phyloP scores from a whole-genome alignment of 108 stramenopile genomes.

The Phaeodactylum tricornutum region DNA sequence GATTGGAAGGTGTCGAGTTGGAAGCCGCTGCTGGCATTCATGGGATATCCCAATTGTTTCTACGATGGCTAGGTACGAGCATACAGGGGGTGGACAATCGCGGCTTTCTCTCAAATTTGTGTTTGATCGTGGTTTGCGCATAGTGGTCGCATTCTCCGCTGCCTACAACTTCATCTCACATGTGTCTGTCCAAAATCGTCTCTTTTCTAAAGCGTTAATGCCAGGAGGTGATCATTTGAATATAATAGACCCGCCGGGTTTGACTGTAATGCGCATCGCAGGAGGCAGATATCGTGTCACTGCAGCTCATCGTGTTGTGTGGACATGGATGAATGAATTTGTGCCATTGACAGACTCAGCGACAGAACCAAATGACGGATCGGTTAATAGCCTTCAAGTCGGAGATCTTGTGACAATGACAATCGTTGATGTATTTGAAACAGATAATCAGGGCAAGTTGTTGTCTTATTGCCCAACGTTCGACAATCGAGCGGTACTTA shows the following conservation, averaged over 20 bases:
- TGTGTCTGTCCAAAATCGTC: background rate
- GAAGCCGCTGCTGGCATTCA: slow-evolving; percentile 79
- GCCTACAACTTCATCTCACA: background rate
- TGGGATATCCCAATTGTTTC: slow-evolving; percentile 64
- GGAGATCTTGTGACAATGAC: slow-evolving; percentile 82
- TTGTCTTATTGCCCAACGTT: slow-evolving; percentile 84
- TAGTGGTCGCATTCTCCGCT: background rate
- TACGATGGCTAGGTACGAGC: slow-evolving; percentile 71
- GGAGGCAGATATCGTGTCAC: slow-evolving; percentile 83
- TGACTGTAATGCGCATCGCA: slow-evolving; percentile 84
- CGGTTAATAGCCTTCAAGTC: slow-evolving; percentile 36
- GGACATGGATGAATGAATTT: slow-evolving; percentile 91
- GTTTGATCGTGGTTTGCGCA: background rate
- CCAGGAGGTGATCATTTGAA: slow-evolving; percentile 85
- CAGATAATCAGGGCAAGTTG: slow-evolving; percentile 69
- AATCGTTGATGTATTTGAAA: slow-evolving; percentile 87
- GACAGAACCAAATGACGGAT: background rate
- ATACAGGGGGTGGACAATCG: too few relatives aligned
- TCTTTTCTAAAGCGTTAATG: slow-evolving; percentile 79
- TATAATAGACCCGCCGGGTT: slow-evolving; percentile 75
- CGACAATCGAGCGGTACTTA: slow-evolving; percentile 70
- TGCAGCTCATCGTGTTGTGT: slow-evolving; percentile 79
- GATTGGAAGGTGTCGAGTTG: slow-evolving; percentile 72
- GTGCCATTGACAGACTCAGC: slow-evolving; percentile 24
- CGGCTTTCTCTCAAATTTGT: background rate